These are phyloP conservation scores for Starmerella sp. DNA, from an alignment of 805 yeast genomes.

Conservation along the genomic window DNA sequence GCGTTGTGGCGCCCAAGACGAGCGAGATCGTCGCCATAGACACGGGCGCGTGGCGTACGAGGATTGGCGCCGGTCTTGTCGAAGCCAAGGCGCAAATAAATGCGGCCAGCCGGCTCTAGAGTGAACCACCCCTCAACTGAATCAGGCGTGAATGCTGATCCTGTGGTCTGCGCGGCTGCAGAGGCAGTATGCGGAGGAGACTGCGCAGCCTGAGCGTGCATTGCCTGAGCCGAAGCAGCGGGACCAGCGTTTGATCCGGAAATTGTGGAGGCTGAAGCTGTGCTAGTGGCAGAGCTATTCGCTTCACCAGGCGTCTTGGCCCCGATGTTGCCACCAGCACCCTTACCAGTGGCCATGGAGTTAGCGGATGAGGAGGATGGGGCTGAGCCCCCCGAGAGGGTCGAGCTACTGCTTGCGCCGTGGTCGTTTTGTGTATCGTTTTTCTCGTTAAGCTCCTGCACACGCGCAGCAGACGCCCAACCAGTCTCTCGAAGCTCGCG, in stretches of 20 bases:
- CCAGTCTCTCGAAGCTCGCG: slow-evolving; percentile 40
- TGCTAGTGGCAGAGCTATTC: neutral
- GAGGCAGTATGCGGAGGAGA: neutral
- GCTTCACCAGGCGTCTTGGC: neutral
- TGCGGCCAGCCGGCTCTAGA: slow-evolving; percentile 89
- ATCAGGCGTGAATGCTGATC: slow-evolving; percentile 15
- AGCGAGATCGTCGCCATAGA: slow-evolving; percentile 18
- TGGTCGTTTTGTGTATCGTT: neutral
- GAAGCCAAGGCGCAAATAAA: slow-evolving; percentile 65
- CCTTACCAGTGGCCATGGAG: too few species aligned
- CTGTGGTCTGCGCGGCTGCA: slow-evolving; percentile 4
- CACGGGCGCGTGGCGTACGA: slow-evolving; percentile 29
- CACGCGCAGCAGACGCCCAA: slow-evolving; percentile 73
- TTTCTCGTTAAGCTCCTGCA: slow-evolving; percentile 23
- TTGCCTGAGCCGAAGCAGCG: neutral
- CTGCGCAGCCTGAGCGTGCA: neutral
- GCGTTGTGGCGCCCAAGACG: slow-evolving; percentile 96
- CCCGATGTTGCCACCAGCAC: neutral
- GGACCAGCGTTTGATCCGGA: neutral
- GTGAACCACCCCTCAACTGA: slow-evolving; percentile 71
- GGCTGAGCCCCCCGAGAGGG: neutral
- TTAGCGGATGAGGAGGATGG: neutral
- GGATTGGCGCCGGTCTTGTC: slow-evolving; percentile 44
- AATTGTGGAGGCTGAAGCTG: neutral
- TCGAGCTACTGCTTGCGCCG: neutral